Conservation (phyloP, 257 asterid genomes). For the Jacaranda copaia region DNA sequence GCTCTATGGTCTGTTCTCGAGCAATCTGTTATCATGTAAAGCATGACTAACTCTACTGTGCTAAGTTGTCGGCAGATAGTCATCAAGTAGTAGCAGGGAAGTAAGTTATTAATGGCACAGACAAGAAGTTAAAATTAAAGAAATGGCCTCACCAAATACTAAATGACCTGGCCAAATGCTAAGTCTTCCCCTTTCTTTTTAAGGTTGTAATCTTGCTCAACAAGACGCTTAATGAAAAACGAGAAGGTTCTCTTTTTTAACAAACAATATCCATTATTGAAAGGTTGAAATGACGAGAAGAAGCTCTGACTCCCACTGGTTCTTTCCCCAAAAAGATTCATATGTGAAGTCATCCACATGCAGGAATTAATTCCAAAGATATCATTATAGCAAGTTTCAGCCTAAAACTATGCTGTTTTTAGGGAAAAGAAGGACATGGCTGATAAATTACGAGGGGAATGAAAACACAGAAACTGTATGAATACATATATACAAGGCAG, state of each 20-base stretch:
- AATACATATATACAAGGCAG: neutral
- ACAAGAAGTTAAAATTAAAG: neutral
- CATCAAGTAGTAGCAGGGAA: neutral
- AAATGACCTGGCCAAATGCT: neutral
- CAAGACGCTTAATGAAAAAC: neutral
- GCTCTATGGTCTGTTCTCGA: constrained; percentile 53
- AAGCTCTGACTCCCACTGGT: constrained; percentile 8
- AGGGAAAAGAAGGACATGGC: neutral
- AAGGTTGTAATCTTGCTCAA: neutral
- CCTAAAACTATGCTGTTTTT: constrained; percentile 1
- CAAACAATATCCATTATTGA: neutral
- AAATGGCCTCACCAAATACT: neutral
- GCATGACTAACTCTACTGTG: constrained; percentile 5
- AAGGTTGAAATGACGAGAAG: neutral
- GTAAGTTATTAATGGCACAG: neutral
- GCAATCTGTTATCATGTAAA: constrained; percentile 45
- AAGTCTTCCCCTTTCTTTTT: neutral
- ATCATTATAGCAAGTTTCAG: constrained; percentile 22
- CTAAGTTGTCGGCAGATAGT: constrained; percentile 18
- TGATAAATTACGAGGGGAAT: neutral
- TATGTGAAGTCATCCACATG: constrained; percentile 6
- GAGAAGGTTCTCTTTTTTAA: neutral
- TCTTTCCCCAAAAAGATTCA: neutral
- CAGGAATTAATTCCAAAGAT: neutral
- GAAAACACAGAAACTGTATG: neutral